phyloP scores from a whole-genome alignment of 495 filamentous ascomycete species.

The Daldinia childiae region DNA sequence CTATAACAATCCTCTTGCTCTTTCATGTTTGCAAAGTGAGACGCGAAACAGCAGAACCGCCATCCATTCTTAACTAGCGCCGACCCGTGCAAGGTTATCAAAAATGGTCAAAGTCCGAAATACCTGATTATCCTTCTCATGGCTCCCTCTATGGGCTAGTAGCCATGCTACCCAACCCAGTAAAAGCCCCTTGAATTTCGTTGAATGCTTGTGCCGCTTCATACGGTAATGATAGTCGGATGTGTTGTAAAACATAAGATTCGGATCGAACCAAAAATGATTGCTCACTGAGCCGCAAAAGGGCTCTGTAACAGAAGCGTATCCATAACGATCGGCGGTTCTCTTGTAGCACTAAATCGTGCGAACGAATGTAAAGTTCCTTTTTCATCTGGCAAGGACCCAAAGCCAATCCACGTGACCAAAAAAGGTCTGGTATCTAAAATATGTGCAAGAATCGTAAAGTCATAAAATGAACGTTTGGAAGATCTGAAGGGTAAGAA shows the following conservation, averaged over 20 bases:
- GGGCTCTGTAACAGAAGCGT: constrained; percentile 6
- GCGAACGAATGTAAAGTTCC: constrained; percentile 29
- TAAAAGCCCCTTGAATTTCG: constrained; percentile 16
- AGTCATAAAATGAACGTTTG: constrained; percentile 35
- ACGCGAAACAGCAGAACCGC: constrained; percentile 41
- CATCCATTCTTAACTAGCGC: constrained; percentile 43
- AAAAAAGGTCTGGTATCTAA: constrained; percentile 41
- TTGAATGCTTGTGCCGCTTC: constrained; percentile 4
- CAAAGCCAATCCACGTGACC: constrained; percentile 34
- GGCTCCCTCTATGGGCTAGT: constrained; percentile 19
- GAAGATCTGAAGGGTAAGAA: constrained; percentile 9
- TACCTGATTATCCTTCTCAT: constrained; percentile 28
- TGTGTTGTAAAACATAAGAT: constrained; percentile 8
- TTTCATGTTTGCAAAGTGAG: constrained; percentile 42
- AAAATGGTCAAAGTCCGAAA: constrained; percentile 34
- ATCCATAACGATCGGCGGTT: constrained; percentile 33
- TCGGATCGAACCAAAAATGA: constrained; percentile 1
- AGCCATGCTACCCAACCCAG: constrained; percentile 15
- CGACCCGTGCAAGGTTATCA: constrained; percentile 39
- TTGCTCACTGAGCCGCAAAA: constrained; percentile 2
- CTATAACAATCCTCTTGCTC: constrained; percentile 30
- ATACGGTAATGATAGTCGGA: constrained; percentile 11
- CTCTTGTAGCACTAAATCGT: constrained; percentile 10
- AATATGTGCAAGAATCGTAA: constrained; percentile 44
- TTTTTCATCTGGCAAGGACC: constrained; percentile 33